Evolutionary conservation across 148 eudicot genomes (phyloP), one percentile per base, ranked within the genome.

Genomic region (Pharnaceum exiguum): DNA sequence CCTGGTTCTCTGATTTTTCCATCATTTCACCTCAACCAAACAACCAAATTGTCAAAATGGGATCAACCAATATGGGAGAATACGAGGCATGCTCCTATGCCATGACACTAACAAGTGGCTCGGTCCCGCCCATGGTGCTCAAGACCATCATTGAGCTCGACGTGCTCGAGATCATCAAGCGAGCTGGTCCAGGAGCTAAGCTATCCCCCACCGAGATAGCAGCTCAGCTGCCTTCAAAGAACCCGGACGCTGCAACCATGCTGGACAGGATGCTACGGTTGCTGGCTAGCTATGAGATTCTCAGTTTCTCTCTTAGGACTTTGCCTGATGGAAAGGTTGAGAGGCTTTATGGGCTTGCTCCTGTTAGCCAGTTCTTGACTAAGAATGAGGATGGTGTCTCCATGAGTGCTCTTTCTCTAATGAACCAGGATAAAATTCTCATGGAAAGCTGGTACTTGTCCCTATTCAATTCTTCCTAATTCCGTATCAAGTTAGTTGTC

Each of bases 121-220:
- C 96, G 0, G 95, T 93, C 25, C 90, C 86, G 1, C 90, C 99
- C 36, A 88, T 88, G 96, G 88, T 85, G 3, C 56, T 93, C 15
- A 88, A 85, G 57, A 67, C 95, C 8, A 80, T 90, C 39, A 67
- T 93, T 0, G 99, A 93, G 71, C 95, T 93, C 5, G 96, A 85
- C 51, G 82, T 88, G 31, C 81, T 93, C 1, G 96, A 93, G 74
- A 82, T 78, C 57, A 81, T 88, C 18, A 82, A 79, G 6, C 73
- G 56, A 58, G 79, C 90, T 2, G 88, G 90, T 0, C 73, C 79
- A 0, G 83, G 81, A 5, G 86, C 80, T 17, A 82, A 55, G 0
- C 46, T 93, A 1, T 81, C 96, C 0, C 82, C 98, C 0, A 19
- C 75, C 2, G 85, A 88, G 13, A 72, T 93, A 5, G 79, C 82